phyloP scores from a whole-genome alignment of 2,329 filamentous ascomycete genomes.

The Apiospora kogelbergensis region DNA sequence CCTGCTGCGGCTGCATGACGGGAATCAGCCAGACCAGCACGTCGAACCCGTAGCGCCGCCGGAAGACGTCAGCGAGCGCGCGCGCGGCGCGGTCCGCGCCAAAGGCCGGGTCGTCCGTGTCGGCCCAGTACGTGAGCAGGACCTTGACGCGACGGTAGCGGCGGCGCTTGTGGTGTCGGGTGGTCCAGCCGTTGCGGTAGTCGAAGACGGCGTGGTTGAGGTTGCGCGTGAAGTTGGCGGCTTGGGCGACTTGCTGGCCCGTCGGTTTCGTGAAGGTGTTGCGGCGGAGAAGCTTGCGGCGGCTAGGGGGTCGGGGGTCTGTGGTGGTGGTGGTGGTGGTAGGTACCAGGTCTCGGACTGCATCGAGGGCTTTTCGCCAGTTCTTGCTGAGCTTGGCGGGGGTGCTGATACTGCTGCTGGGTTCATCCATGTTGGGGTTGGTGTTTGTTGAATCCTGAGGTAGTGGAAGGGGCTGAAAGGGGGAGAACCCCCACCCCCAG shows the following conservation, averaged over 20 bases:
- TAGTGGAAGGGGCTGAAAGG: neutral
- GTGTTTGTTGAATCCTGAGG: too few species aligned
- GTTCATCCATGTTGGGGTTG: neutral
- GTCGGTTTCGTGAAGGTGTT: neutral
- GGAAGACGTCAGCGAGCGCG: slow-evolving; percentile 8
- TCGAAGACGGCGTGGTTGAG: neutral
- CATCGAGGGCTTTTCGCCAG: neutral
- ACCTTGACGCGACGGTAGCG: slow-evolving; percentile 12
- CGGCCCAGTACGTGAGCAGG: slow-evolving; percentile 13
- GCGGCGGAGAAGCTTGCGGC: neutral
- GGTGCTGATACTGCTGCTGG: neutral
- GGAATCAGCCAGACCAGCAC: slow-evolving; percentile 12
- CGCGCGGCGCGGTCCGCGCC: neutral
- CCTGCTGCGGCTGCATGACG: neutral
- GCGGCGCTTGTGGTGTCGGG: neutral
- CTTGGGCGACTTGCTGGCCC: neutral
- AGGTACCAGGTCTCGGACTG: neutral
- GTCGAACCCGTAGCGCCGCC: slow-evolving; percentile 7
- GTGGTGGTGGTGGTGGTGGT: neutral
- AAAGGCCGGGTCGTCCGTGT: slow-evolving; percentile 2
- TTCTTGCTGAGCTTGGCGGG: neutral
- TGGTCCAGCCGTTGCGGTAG: neutral
- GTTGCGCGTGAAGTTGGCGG: neutral
- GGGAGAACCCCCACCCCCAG: neutral
- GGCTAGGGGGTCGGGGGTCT: neutral